Base-by-base conservation (phyloP, 768 basidiomycete genomes). In the Naganishia randhawae region DNA sequence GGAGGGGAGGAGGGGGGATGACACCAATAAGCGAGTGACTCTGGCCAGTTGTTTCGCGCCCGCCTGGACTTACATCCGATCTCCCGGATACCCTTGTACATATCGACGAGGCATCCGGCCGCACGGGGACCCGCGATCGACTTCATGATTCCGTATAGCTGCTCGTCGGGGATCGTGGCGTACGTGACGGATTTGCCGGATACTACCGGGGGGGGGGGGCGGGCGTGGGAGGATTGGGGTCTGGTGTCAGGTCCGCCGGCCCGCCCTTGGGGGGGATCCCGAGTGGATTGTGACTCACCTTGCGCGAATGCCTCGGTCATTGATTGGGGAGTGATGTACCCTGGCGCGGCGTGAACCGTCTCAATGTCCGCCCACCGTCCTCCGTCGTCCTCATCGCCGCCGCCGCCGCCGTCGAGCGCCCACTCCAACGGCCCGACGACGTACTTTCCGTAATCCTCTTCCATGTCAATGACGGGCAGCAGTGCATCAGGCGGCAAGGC, bases 401-500 rank as follows among this genome's bases (percentile, higher is more conserved):
- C n/a, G 2, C 41, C 41, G n/a, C 31, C n/a, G 22, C 41, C 62
- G 27, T 37, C 31, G 13, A 63, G 22, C 41, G 62, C 62, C 41
- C 45, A 8, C 37, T 42, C 41, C 41, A 42, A 19, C 41, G 41
- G 41, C 41, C 41, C 41, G 11, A 42, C 41, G 41, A 63, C 62
- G 11, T 22, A 63, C 41, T 42, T 11, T 2, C 62, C 62, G 41
- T 63, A 63, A 17, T 63, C 62, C 41, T 42, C 41, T 14, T 32
- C 9, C 19, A 63, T 63, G n/a, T 63, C 62, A 42, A 63, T 63
- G 11, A 25, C 41, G 22, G 61, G 61, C 42, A 42, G n/a, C 10
- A 27, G 6, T 14, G 17, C n/a, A 42, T 14, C 27, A 22, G 6
- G 25, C 39, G 41, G 41, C 19, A 42, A 42, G 11, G 41, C 41